Base-by-base conservation (phyloP, 768 basidiomycete species). In the Calocybe indica region DNA sequence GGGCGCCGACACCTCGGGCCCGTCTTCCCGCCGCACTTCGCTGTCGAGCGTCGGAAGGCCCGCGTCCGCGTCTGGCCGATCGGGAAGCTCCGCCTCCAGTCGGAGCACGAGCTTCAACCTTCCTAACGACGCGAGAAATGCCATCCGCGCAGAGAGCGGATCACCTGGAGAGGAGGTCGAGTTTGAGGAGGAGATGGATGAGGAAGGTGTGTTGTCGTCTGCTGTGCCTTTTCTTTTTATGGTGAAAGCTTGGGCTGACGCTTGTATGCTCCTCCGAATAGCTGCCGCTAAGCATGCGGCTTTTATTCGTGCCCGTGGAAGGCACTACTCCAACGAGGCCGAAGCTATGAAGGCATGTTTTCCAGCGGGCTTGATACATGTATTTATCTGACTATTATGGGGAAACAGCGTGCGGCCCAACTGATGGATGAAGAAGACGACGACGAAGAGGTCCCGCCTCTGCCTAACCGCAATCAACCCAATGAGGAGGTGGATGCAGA, bases 271-370 rank as follows among this genome's bases (percentile, higher is more conserved):
- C 28, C 35, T 41, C n/a, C 33, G 43, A 44, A 10, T 51, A 92
- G 90, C 89, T 50, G 83, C 82, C 40, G 83, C 78, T 34, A 91
- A 89, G 66, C 90, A 88, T 56, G 87, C 83, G 10, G 90, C 73
- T 15, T 92, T 92, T 57, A 73, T 91, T 31, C 78, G 79, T 54
- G 89, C 88, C 15, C 77, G 90, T 15, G 87, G 85, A 46, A 74
- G 87, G 47, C 91, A 92, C 58, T 92, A 92, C 56, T 91, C 89
- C 5, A 92, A 92, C 43, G 91, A 93, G 61, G 91, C 88, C 1
- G 87, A 92, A 61, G 91, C 89, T 12, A 92, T 93, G 91, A 92
- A 92, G 81, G 89, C 85, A 64, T 40, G 64, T 41, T 42, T n/a
- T 39, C 37, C 13, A 42, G 38, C 13, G 35, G 2, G 35, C 42